Evolutionary conservation across 176 grass and related monocot genomes (phyloP).

Genomic region (Oryza glumipatula): DNA sequence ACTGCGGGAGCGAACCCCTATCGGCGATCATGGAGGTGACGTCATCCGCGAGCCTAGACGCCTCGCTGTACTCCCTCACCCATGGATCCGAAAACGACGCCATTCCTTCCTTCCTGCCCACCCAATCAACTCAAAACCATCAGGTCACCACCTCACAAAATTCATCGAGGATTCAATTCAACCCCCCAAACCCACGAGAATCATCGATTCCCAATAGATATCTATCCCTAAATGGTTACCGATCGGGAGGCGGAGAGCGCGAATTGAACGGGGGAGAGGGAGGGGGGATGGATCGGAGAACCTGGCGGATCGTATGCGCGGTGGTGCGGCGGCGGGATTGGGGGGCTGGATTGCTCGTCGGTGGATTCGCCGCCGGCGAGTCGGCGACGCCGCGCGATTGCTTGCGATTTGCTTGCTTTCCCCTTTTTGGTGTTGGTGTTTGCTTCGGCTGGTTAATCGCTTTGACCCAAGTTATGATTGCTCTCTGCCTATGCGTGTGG

Average conservation of each 20-base stretch:
- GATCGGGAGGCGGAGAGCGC: too few relatives aligned
- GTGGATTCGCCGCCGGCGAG: neutral
- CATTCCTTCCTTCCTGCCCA: conserved; percentile 38
- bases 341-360: neutral
- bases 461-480: too few relatives aligned
- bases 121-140: conserved; percentile 18
- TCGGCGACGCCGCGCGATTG: too few relatives aligned
- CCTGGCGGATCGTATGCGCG: neutral
- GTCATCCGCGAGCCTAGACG: conserved; percentile 60
- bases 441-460: neutral
- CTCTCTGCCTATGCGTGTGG: too few relatives aligned
- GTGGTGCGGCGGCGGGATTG: neutral
- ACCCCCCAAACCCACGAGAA: neutral
- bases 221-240: too few relatives aligned
- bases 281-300: neutral
- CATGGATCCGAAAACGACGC: conserved; percentile 52
- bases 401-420: neutral
- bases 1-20: conserved; percentile 49
- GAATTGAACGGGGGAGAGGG: neutral
- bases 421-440: neutral
- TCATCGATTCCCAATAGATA: neutral
- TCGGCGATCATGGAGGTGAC: conserved; percentile 56
- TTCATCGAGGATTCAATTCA: neutral
- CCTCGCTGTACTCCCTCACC: conserved; percentile 59
- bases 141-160: neutral